phyloP scores from a whole-genome alignment of 2,329 filamentous ascomycete genomes.

The Albophoma yamanashiensis region DNA sequence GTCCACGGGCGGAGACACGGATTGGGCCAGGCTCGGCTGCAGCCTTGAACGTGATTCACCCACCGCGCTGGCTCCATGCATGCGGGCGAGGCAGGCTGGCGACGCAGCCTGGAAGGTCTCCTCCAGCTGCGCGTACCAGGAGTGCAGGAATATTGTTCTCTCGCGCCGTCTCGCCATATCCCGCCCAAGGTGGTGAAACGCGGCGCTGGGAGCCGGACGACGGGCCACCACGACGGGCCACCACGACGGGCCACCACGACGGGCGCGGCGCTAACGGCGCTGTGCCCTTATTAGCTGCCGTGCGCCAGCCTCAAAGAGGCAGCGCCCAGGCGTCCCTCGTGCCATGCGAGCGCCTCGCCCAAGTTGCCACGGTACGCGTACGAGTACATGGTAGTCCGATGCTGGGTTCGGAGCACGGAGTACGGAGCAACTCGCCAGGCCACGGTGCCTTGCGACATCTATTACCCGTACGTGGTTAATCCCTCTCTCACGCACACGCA shows the following conservation, averaged over 20 bases:
- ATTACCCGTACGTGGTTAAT: neutral
- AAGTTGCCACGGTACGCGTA: too few species aligned
- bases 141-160: neutral
- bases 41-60: neutral
- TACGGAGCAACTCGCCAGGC: too few species aligned
- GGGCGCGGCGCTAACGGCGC: neutral
- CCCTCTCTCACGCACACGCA: too few species aligned
- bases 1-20: neutral
- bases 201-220: neutral
- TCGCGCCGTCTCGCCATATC: neutral
- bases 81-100: neutral
- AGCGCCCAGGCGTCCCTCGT: neutral
- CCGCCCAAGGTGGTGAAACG: neutral
- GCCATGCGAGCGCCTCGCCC: too few species aligned
- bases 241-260: too few species aligned
- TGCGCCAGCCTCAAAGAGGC: neutral
- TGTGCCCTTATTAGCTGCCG: neutral
- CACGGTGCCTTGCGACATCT: neutral
- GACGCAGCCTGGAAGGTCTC: neutral
- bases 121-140: neutral
- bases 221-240: too few species aligned
- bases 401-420: too few species aligned
- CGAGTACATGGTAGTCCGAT: too few species aligned
- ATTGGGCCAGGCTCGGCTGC: neutral
- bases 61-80: neutral